Percentiles rank a stretch among this genome's conserved stretches.
These are phyloP conservation scores for Phaffia tasmanica DNA, from an alignment of 768 basidiomycete genomes.

Conservation along the genomic window DNA sequence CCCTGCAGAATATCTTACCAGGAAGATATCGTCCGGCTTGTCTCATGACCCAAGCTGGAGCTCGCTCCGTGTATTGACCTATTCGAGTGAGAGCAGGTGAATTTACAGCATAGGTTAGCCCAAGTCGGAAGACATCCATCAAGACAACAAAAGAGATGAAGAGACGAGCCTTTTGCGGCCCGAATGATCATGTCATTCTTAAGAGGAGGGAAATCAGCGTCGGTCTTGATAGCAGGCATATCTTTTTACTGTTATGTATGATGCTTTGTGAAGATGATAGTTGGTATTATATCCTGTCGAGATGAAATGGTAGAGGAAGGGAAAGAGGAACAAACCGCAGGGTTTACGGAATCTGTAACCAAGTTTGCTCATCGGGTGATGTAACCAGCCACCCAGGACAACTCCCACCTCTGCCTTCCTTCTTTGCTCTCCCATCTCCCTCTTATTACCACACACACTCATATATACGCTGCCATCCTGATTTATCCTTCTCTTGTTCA, in stretches of 20 bases:
- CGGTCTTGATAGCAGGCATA: slow-evolving; percentile 13
- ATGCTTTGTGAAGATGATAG: no score
- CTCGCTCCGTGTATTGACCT: slow-evolving; percentile 78
- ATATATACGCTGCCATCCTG: not conserved
- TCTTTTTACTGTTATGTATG: no score
- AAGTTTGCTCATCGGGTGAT: no score
- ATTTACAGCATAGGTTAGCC: not conserved
- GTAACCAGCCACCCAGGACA: no score
- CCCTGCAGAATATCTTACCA: slow-evolving; percentile 43
- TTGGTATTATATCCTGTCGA: no score
- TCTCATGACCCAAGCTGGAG: slow-evolving; percentile 98
- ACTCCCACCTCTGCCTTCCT: no score
- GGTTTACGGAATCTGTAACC: no score
- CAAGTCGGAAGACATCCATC: no score
- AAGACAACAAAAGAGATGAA: not conserved
- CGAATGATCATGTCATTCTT: slow-evolving; percentile 79
- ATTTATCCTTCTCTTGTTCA: not conserved
- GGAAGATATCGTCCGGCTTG: slow-evolving; percentile 93
- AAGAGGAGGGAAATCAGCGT: slow-evolving; percentile 37
- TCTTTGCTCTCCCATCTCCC: not conserved
- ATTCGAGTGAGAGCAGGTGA: slow-evolving; percentile 5
- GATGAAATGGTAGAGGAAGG: no score
- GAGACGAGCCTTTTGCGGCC: slow-evolving; percentile 64
- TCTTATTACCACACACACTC: not conserved
- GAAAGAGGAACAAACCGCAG: no score